Base-by-base conservation (phyloP, 805 yeast species). In the Metschnikowia santaceciliae region DNA sequence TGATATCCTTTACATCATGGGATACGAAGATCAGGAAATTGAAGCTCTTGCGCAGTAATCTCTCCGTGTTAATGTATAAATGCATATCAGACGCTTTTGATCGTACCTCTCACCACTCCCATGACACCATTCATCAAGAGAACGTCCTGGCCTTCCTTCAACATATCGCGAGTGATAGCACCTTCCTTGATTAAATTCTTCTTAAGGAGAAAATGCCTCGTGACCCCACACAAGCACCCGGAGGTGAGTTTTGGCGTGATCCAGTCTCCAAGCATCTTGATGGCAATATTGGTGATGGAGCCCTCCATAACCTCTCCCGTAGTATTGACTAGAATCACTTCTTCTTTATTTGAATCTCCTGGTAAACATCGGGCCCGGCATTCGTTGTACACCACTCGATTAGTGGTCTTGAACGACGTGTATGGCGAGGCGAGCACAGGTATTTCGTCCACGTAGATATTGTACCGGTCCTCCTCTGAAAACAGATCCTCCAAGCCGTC, bases 151-250 rank as follows among this genome's bases (percentile, higher is more conserved):
- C 96, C 96, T n/a, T 67, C 65, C 32, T 64, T 60, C 3, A 92
- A 58, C n/a, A 78, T 78, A 11, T 69, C 65, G 20, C 74, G 61
- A 1, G 62, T 58, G 4, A 88, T 64, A 1, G 74, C 75, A 23
- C 75, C 80, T 62, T 86, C 92, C 42, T 70, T 68, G 2, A 88
- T 67, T 32, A 72, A 61, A 2, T 79, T 77, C 44, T 82, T 79
- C 13, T 71, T 64, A 10, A 90, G 61, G 44, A 92, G 67, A 64
- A 77, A 79, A 55, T 82, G 82, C 58, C 98, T 75, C 60, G 82
- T 80, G 0, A 86, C 90, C 10, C 98, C 97, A 67, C 90, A 84
- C 43, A 92, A 73, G 63, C 96, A 89, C 0, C 98, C 98, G 13
- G 82, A 70, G 1, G 82, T 71, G 32, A 90, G 70, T n/a, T 75